Base-by-base conservation (phyloP, 208 protist genomes). In the Wallacemonas sp. region DNA sequence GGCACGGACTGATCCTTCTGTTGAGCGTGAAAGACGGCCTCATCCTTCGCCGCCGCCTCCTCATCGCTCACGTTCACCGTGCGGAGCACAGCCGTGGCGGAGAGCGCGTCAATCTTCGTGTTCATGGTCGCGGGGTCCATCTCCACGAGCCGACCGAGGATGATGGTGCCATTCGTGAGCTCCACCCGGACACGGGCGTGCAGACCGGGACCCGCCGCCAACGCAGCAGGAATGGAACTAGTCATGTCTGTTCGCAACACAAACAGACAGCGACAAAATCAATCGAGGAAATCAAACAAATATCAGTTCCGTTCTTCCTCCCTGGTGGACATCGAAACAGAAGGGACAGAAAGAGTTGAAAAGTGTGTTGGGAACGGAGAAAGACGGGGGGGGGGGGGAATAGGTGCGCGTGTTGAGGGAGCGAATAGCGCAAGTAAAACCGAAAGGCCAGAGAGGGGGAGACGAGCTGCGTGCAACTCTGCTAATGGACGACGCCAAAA, bases 51-150 rank as follows among this genome's bases (percentile, higher is more conserved):
- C 46, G 45, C 38, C 3, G 22, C 57, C 50, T 31, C 44, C 31
- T 44, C 38, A 10, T 54, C 44, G 25, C 8, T 61, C 64, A 32
- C 1, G 1, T 8, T 3, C 50, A n/a, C 22, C 5, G 52, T 36
- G 28, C 73, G 84, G 1, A 74, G 69, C 48, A 94, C 82, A 2
- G 78, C 81, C 2, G 78, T 86, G 63, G 70, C 54, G 45, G 71
- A 79, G 61, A 94, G 71, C 49, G 83, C 81, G 45, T 94, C 89
- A 0, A 94, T 20, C 65, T 86, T 87, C 22, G 91, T 52, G 49
- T 94, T 94, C 79, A 92, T 86, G 5, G 89, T 94, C 44, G 48
- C 73, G 3, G 83, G 67, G 57, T 94, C 89, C 65, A 92, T 67
- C 67, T 88, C 74, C 2, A 89, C 46, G 44, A 94, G 70, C 12